phyloP scores from a whole-genome alignment of 1,284 basidiomycete genomes.

The Rhizoctonia solani region DNA sequence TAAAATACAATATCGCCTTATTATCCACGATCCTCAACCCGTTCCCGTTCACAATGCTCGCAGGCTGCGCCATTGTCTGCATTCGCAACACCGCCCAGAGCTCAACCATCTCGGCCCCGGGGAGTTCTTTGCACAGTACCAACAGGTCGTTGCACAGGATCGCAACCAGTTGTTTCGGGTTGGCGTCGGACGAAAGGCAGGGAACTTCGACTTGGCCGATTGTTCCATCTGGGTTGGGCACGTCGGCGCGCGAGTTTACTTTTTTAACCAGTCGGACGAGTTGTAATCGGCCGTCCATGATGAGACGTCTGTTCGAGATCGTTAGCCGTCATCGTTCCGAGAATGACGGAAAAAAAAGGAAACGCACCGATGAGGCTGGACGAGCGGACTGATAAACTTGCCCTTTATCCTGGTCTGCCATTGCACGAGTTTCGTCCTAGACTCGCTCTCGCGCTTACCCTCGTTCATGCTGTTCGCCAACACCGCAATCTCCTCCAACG shows the following conservation, averaged over 20 bases:
- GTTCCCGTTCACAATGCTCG: constrained; percentile 86
- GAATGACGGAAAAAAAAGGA: background rate
- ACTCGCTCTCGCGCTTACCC: constrained; percentile 92
- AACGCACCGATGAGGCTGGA: constrained; percentile 92
- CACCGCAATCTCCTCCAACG: constrained; percentile 81
- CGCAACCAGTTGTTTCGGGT: constrained; percentile 72
- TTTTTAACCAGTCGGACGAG: constrained; percentile 91
- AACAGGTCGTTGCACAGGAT: constrained; percentile 91
- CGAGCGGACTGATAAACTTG: constrained; percentile 91
- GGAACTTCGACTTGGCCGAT: constrained; percentile 84
- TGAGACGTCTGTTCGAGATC: constrained; percentile 63
- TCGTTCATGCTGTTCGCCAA: constrained; percentile 96
- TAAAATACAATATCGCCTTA: constrained; percentile 92
- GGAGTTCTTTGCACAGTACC: constrained; percentile 83
- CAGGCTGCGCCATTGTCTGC: constrained; percentile 85
- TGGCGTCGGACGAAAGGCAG: constrained; percentile 80
- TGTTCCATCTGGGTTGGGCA: constrained; percentile 74
- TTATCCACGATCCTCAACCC: constrained; percentile 81
- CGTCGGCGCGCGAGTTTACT: constrained; percentile 80
- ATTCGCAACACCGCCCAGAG: constrained; percentile 92
- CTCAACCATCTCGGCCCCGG: constrained; percentile 81
- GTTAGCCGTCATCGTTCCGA: background rate
- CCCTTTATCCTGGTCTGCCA: constrained; percentile 93
- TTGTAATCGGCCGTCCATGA: constrained; percentile 83
- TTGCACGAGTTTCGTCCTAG: constrained; percentile 81